A percentile compares a stretch with the other conserved stretches of the same genome.
These are phyloP conservation scores for Rhynchospora breviuscula DNA, from an alignment of 176 grass and related monocot genomes.

Conservation along the genomic window DNA sequence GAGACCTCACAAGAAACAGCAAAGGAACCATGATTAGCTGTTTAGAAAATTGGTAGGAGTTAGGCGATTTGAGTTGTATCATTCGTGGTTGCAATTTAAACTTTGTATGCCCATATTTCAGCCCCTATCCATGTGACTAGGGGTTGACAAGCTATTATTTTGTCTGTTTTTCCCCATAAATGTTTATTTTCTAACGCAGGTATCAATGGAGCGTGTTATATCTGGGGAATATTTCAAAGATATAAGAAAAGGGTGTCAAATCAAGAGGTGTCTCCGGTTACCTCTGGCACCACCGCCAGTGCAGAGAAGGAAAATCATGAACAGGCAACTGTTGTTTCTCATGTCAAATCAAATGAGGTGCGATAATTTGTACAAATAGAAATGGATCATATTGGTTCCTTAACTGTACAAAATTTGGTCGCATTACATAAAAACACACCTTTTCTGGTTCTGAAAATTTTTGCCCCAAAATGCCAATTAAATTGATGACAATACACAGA, in stretches of 20 bases:
- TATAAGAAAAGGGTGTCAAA: conserved; percentile 4
- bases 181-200: conserved; percentile 25
- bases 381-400: not conserved
- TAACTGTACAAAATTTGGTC: not conserved
- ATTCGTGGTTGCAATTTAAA: not conserved
- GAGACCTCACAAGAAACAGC: not conserved
- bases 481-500: not conserved
- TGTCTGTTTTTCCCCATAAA: not conserved
- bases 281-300: conserved; percentile 20
- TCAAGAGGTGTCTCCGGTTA: conserved; percentile 20
- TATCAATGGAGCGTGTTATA: conserved; percentile 41
- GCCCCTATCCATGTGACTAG: not conserved
- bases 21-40: not conserved
- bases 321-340: not conserved
- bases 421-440: not conserved
- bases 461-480: not conserved
- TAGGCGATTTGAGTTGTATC: not conserved
- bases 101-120: not conserved
- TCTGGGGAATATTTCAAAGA: conserved; percentile 68
- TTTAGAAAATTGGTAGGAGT: not conserved
- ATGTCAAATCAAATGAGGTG: conserved; percentile 31
- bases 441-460: not conserved
- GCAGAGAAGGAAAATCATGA: conserved; percentile 6
- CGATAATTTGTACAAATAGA: not conserved
- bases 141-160: not conserved